phyloP scores from a whole-genome alignment of 805 yeast genomes.

The Kuraishia capsulata region DNA sequence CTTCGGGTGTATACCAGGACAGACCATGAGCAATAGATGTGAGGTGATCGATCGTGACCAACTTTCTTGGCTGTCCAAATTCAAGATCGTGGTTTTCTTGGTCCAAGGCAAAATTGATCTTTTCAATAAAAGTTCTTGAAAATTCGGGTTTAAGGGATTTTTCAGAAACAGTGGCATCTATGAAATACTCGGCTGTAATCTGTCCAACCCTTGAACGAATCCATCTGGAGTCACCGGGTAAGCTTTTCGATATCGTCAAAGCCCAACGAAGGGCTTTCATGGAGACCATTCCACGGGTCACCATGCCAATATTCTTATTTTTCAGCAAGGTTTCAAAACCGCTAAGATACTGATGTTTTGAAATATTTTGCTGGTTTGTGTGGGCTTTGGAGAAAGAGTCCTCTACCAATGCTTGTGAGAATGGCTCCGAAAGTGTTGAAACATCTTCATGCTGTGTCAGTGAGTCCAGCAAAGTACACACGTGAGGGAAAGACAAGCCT shows the following conservation, averaged over 20 bases:
- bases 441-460: background rate
- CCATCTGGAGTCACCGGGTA: background rate
- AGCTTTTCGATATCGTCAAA: background rate
- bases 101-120: background rate
- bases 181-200: background rate
- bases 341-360: background rate
- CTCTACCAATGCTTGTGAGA: background rate
- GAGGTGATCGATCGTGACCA: background rate
- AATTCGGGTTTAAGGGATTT: background rate
- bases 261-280: background rate
- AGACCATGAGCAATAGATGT: background rate
- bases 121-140: background rate
- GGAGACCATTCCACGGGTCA: background rate
- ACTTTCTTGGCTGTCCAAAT: background rate
- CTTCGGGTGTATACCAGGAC: background rate
- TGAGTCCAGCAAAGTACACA: background rate
- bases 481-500: background rate
- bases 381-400: background rate
- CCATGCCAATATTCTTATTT: background rate
- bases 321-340: background rate
- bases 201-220: background rate
- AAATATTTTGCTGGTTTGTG: background rate
- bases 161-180: background rate
- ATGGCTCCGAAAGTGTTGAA: background rate
- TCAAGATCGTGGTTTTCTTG: background rate